Percentiles rank a stretch among this genome's conserved stretches.
These are phyloP conservation scores for Fusarium liriodendri DNA, from an alignment of 2,329 filamentous ascomycete species.

Conservation along the genomic window DNA sequence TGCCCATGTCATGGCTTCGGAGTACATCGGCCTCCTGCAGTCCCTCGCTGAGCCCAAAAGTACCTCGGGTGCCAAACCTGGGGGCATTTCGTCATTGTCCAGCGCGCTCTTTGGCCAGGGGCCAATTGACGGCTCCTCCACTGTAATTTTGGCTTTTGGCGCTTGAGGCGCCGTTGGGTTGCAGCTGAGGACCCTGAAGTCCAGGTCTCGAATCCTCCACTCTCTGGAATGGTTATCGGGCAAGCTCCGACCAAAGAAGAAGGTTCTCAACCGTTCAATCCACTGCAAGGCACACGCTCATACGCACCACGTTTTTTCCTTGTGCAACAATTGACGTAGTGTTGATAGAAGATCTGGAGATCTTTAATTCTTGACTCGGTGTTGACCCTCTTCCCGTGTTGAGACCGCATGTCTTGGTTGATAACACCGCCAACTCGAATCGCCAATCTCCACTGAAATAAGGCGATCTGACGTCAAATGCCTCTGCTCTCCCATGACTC, in stretches of 20 bases:
- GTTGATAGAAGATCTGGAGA: no score
- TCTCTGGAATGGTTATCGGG: not conserved
- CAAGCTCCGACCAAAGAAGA: not conserved
- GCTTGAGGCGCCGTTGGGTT: constrained; percentile 22
- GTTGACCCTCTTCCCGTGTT: not conserved
- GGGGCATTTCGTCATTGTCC: constrained; percentile 31
- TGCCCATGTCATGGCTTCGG: not conserved
- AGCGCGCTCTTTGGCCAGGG: constrained; percentile 5
- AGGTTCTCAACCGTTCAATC: not conserved
- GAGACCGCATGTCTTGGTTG: not conserved
- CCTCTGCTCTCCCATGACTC: not conserved
- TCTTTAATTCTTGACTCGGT: not conserved
- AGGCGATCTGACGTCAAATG: not conserved
- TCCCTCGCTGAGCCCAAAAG: not conserved
- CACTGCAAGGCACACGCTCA: not conserved
- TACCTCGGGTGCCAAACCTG: constrained; percentile 15
- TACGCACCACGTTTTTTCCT: not conserved
- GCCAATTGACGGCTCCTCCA: constrained; percentile 5
- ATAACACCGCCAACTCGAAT: not conserved
- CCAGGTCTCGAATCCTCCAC: not conserved
- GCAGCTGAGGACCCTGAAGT: not conserved
- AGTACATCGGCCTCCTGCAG: constrained; percentile 13
- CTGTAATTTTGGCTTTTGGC: constrained; percentile 23
- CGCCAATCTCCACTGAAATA: not conserved
- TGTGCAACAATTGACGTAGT: not conserved